Evolutionary conservation across 1,284 basidiomycete species (phyloP).

Genomic region (Bondarzewia mesenterica): DNA sequence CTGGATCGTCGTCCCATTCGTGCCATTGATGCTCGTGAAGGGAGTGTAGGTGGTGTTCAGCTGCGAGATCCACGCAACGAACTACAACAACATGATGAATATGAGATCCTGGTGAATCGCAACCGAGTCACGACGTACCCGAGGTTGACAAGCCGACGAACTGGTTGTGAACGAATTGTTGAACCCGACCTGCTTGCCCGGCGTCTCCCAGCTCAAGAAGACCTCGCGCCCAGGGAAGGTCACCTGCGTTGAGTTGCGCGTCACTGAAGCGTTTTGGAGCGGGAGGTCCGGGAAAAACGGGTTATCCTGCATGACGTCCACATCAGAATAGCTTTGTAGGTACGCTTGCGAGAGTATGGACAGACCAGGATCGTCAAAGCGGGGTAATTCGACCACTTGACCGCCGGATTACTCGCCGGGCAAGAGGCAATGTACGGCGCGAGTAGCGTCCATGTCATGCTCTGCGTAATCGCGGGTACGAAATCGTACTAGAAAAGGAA

Average conservation of each 20-base stretch:
- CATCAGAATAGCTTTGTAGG: too few species aligned
- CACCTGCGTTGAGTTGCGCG: conserved; percentile 40
- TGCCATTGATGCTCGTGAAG: conserved; percentile 34
- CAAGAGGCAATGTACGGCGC: conserved; percentile 51
- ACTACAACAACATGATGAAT: conserved; percentile 16
- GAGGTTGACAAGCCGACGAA: conserved; percentile 33
- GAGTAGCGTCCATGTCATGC: conserved; percentile 56
- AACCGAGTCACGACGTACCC: conserved; percentile 22
- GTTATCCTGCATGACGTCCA: conserved; percentile 22
- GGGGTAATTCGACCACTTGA: conserved; percentile 51
- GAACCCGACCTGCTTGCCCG: conserved; percentile 44
- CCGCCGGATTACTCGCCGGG: conserved; percentile 48
- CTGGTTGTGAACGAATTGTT: conserved; percentile 46
- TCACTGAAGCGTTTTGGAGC: conserved; percentile 25
- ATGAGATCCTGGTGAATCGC: conserved; percentile 15
- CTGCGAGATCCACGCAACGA: conserved; percentile 48
- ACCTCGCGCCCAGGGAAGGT: conserved; percentile 40
- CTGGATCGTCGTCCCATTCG: conserved; percentile 39
- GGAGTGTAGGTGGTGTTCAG: conserved; percentile 58
- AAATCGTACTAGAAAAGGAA: conserved; percentile 27
- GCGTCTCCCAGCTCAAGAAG: conserved; percentile 46
- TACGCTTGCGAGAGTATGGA: neutral
- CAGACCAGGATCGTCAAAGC: conserved; percentile 36
- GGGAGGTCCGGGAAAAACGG: conserved; percentile 20
- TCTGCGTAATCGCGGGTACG: conserved; percentile 47